Base-by-base conservation (phyloP, 352 stramenopile species). In the Phytophthora pistaciae region DNA sequence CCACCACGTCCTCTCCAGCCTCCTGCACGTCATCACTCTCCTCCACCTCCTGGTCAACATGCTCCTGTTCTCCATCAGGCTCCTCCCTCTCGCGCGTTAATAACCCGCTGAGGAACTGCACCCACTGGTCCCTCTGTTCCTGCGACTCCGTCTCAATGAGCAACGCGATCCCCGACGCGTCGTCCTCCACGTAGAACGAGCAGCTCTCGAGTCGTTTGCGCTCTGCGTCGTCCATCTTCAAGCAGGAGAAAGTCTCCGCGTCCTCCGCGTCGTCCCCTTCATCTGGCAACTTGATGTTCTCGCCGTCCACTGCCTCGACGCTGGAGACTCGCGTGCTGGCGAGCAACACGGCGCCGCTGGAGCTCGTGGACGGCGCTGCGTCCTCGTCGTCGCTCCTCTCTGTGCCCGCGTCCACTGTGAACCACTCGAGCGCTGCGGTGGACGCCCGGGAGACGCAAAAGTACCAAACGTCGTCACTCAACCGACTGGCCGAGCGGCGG, bases 401-500 rank as follows among this genome's bases (percentile, higher is more conserved):
- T 6, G 74, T 78, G 14, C 68, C 72, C 10, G 66, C 60, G 29
- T 80, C 71, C 42, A 85, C 57, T 9, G 68, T 77, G 36, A 85
- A 82, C 81, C 81, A 88, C 60, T 83, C 66, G 38, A 88, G 64
- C 44, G 61, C 48, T 11, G 69, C 49, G 10, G 55, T 18, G 48
- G 65, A 52, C n/a, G 67, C 53, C 11, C 33, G 55, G 2, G 68
- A 50, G 49, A 82, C 66, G 62, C 79, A 87, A 38, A 86, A 80
- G 66, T 89, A 87, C 82, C 82, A 89, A 48, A 79, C 61, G 31
- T 82, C 78, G 44, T 87, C 79, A 11, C 57, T 73, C 42, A 89
- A 46, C 2, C 68, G 65, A 5, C 52, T 56, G 1, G 49, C 44
- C 18, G 69, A 68, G 48, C 53, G 67, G 29, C 53, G 67, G 29